Evolutionary conservation across 2,329 filamentous ascomycete genomes (phyloP), one percentile per base, ranked within the genome.

Genomic region (Trichoderma atroviride): DNA sequence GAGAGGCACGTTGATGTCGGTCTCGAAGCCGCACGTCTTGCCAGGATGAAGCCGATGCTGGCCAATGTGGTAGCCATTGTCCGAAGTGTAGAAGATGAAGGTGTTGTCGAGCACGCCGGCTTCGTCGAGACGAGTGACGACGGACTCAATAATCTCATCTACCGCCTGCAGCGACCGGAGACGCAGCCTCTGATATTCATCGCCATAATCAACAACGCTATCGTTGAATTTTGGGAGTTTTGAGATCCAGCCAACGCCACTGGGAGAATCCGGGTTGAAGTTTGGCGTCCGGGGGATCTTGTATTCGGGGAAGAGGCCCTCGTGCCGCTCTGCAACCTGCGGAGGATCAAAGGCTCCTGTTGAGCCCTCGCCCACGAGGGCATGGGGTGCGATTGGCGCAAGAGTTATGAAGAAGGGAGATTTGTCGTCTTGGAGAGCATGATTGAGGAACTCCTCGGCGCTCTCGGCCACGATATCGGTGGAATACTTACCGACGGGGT

Each of bases 401-500:
- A 91, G 82, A 0, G 84, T 85, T 4, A 93, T 76, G 75, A 93
- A 92, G 78, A 92, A 93, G 0, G 91, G 91, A 19, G 84, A 81
- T 0, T 82, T 78, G 0, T 82, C 79, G 0, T 79, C 76, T 19
- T 61, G 31, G 2, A 89, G 80, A 0, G 87, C 91, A 62, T 91
- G 86, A 3, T 88, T 83, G 0, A 93, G 78, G 56, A 92, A 87
- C 0, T 83, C 87, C 7, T 86, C 80, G 0, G 89, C 85, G 71
- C 89, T 88, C 4, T 85, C 75, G 0, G 86, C 83, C 16, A 91
- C 81, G 7, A 92, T 79, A 73, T 92, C 90, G 2, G 84, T 82
- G 53, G 81, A 74, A n/a, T 74, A 74, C 78, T 72, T 83, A 78
- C 37, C 79, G 56, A 10, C 76, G 75, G 40, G 77, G 73, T 47